These are phyloP conservation scores for Haemoproteus tartakovskyi DNA, from an alignment of 169 alveolate genomes.

Conservation along the genomic window DNA sequence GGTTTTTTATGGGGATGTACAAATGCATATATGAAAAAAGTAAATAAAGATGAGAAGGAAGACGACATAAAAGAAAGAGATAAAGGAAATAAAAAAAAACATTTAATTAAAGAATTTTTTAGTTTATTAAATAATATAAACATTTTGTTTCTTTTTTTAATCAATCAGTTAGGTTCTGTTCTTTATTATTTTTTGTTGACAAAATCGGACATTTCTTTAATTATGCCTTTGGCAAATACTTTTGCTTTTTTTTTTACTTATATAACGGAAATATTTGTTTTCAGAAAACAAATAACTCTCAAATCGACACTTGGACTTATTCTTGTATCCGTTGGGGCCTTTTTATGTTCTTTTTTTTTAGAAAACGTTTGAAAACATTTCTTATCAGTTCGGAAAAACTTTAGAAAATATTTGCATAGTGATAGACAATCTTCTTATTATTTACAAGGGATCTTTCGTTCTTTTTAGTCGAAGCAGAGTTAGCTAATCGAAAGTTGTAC, in stretches of 20 bases:
- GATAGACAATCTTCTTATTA: too few relatives aligned
- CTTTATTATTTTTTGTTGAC: constrained; percentile 39
- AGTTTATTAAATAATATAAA: not conserved
- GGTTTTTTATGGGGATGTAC: constrained; percentile 64
- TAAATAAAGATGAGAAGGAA: constrained; percentile 11
- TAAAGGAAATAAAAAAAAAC: not conserved
- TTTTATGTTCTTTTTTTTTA: constrained; percentile 7
- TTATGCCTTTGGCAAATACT: constrained; percentile 38
- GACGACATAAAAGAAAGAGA: too few relatives aligned
- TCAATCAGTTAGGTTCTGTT: constrained; percentile 43
- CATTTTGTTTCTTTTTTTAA: constrained; percentile 18
- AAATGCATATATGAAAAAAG: constrained; percentile 35
- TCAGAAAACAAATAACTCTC: constrained; percentile 3
- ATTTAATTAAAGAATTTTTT: not conserved
- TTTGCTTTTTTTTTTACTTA: constrained; percentile 39
- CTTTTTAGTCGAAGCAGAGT: too few relatives aligned
- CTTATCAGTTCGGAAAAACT: not conserved
- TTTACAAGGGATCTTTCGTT: too few relatives aligned
- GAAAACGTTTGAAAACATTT: not conserved
- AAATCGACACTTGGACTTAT: constrained; percentile 30
- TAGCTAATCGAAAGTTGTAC: too few relatives aligned
- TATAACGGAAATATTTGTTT: constrained; percentile 25
- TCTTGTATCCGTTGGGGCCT: constrained; percentile 2
- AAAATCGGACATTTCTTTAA: constrained; percentile 34
- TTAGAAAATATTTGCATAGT: not conserved